Percentiles rank a stretch among this genome's conserved stretches.
phyloP scores from a whole-genome alignment of 1,139 yeast species.

The Yamadazyma aaseri region DNA sequence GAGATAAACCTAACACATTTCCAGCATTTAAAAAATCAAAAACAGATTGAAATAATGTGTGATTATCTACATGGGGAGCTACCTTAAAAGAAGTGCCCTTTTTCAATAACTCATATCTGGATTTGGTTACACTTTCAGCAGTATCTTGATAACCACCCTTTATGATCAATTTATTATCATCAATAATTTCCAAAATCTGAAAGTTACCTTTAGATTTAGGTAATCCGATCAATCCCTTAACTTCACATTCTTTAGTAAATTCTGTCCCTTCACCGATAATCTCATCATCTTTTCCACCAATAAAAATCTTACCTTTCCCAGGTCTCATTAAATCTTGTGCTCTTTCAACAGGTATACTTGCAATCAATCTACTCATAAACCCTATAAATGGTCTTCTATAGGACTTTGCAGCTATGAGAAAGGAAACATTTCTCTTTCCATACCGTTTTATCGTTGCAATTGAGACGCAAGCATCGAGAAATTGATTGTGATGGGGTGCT shows the following conservation, averaged over 20 bases:
- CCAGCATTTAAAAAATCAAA: slow-evolving; percentile 58
- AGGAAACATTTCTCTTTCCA: slow-evolving; percentile 48
- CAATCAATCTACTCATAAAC: slow-evolving; percentile 52
- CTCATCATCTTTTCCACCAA: slow-evolving; percentile 26
- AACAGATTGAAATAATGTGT: slow-evolving; percentile 58
- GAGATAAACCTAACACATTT: slow-evolving; percentile 66
- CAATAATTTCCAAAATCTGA: slow-evolving; percentile 50
- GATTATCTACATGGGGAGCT: slow-evolving; percentile 66
- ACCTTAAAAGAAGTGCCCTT: slow-evolving; percentile 53
- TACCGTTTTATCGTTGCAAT: slow-evolving; percentile 37
- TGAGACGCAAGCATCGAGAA: slow-evolving; percentile 43
- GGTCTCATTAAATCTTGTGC: slow-evolving; percentile 61
- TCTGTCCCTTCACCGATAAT: slow-evolving; percentile 45
- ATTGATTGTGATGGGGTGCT: slow-evolving; percentile 50
- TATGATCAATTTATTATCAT: slow-evolving; percentile 52
- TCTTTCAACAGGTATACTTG: slow-evolving; percentile 71
- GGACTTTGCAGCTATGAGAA: slow-evolving; percentile 65
- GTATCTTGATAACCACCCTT: slow-evolving; percentile 20
- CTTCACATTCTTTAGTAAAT: slow-evolving; percentile 45
- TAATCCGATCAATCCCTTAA: slow-evolving; percentile 61
- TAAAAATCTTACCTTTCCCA: slow-evolving; percentile 46
- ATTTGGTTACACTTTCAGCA: slow-evolving; percentile 21
- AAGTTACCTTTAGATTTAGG: slow-evolving; percentile 60
- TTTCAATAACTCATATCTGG: slow-evolving; percentile 35
- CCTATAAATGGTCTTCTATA: slow-evolving; percentile 55